Evolutionary conservation across 139 green algal genomes (phyloP).

Genomic region (Chlorella sorokiniana): DNA sequence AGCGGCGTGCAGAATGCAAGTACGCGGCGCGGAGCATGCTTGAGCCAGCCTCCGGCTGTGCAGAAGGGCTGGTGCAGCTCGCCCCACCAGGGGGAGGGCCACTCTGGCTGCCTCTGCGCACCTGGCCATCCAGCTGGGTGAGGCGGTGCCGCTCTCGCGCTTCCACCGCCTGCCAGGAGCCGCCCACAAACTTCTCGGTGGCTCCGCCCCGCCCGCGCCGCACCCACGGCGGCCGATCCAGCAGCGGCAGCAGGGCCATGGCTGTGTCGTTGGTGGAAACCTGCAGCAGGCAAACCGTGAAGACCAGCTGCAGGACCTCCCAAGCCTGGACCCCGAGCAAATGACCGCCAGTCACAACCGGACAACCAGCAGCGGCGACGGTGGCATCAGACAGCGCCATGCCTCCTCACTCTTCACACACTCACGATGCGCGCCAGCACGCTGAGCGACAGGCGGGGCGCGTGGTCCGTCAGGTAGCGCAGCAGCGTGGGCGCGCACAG

Average conservation of each 20-base stretch:
- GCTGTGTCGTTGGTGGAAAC: slow-evolving; percentile 73
- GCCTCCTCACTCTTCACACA: neutral
- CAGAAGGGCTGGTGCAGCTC: neutral
- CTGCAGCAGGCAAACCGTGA: slow-evolving; percentile 38
- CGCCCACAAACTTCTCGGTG: slow-evolving; percentile 57
- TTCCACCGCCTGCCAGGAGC: slow-evolving; percentile 63
- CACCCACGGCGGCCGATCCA: slow-evolving; percentile 80
- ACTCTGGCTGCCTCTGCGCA: slow-evolving; percentile 21
- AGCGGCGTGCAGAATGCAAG: too few species aligned
- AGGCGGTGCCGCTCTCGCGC: slow-evolving; percentile 71
- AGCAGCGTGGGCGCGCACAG: slow-evolving; percentile 76
- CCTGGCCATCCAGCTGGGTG: slow-evolving; percentile 74
- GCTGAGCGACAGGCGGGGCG: slow-evolving; percentile 63
- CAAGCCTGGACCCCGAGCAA: too few species aligned
- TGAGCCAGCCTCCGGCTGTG: neutral
- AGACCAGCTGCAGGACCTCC: too few species aligned
- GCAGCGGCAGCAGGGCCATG: slow-evolving; percentile 81
- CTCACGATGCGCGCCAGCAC: slow-evolving; percentile 58
- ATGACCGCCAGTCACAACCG: too few species aligned
- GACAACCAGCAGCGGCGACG: neutral
- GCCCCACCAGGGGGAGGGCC: neutral
- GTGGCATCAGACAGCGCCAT: neutral
- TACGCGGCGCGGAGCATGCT: too few species aligned
- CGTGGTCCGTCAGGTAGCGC: slow-evolving; percentile 81
- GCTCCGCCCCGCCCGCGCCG: slow-evolving; percentile 10